Conservation (phyloP, 2,329 filamentous ascomycete genomes). For the Neofusicoccum ribis region DNA sequence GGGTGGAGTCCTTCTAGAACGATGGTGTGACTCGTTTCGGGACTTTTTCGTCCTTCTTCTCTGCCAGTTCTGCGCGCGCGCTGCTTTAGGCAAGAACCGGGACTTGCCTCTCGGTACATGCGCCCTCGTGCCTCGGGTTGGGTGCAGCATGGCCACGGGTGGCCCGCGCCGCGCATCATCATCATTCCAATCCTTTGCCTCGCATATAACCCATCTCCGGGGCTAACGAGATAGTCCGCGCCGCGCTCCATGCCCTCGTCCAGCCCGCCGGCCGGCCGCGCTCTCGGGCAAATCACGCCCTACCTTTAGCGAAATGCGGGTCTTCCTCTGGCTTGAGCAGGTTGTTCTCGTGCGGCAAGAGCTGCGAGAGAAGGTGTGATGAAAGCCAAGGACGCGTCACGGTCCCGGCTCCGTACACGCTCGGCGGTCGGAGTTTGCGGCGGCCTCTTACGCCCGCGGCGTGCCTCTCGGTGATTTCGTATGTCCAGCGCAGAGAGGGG, state of each 20-base stretch:
- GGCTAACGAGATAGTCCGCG: background rate
- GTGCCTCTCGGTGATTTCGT: background rate
- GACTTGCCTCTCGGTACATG: no score
- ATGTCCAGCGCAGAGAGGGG: background rate
- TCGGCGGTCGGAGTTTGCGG: slow-evolving; percentile 8
- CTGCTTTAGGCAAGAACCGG: no score
- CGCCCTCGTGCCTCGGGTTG: background rate
- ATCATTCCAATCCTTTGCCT: background rate
- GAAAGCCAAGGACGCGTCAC: slow-evolving; percentile 14
- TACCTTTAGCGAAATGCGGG: slow-evolving; percentile 11
- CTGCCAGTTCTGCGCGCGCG: background rate
- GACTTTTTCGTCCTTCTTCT: background rate
- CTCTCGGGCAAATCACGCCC: background rate
- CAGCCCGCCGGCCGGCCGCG: background rate
- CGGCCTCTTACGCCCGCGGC: background rate
- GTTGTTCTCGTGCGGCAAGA: background rate
- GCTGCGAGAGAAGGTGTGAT: background rate
- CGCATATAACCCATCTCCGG: background rate
- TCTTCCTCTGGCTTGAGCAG: background rate
- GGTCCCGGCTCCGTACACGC: background rate
- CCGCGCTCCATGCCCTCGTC: background rate
- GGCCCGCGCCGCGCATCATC: background rate
- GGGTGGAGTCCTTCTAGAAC: slow-evolving; percentile 18
- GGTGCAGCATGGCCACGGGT: no score
- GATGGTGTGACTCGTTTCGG: slow-evolving; percentile 17